Evolutionary conservation across 805 yeast species (phyloP).

Genomic region (Kluyveromyces nonfermentans): DNA sequence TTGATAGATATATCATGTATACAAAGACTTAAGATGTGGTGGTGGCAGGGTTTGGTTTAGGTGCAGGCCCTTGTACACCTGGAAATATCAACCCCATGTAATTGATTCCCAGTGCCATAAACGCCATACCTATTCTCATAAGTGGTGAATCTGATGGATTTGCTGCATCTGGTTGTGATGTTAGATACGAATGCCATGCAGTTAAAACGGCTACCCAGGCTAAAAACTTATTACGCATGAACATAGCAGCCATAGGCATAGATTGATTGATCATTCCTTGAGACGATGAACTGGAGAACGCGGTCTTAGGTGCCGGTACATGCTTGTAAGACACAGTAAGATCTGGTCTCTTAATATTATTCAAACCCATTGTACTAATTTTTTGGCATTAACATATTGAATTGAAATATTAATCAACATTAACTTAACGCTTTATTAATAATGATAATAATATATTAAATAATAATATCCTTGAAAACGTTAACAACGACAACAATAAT

Average conservation of each 20-base stretch:
- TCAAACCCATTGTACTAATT: slow-evolving; percentile 12
- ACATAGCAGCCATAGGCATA: slow-evolving; percentile 63
- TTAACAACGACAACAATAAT: too few species aligned
- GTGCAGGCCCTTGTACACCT: slow-evolving; percentile 19
- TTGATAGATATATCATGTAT: too few species aligned
- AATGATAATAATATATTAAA: too few species aligned
- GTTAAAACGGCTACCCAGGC: slow-evolving; percentile 47
- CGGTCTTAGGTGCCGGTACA: slow-evolving; percentile 38
- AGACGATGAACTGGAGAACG: slow-evolving; percentile 36
- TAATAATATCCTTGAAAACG: too few species aligned
- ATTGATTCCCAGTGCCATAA: slow-evolving; percentile 41
- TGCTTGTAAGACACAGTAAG: slow-evolving; percentile 36
- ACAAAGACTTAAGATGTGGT: too few species aligned
- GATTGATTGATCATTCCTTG: slow-evolving; percentile 36
- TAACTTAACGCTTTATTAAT: too few species aligned
- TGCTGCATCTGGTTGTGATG: slow-evolving; percentile 26
- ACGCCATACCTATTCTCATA: slow-evolving; percentile 36
- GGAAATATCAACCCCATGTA: slow-evolving; percentile 47
- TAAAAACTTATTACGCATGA: slow-evolving; percentile 37
- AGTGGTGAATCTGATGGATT: slow-evolving; percentile 30
- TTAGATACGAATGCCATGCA: slow-evolving; percentile 32
- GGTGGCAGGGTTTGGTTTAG: background rate
- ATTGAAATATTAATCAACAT: too few species aligned
- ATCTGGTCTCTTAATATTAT: slow-evolving; percentile 30
- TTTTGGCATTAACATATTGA: too few species aligned